A percentile compares a stretch with the other conserved stretches of the same genome.
These are phyloP conservation scores for Zelopaecilomyces penicillatus DNA, from an alignment of 2,329 filamentous ascomycete species.

Conservation along the genomic window DNA sequence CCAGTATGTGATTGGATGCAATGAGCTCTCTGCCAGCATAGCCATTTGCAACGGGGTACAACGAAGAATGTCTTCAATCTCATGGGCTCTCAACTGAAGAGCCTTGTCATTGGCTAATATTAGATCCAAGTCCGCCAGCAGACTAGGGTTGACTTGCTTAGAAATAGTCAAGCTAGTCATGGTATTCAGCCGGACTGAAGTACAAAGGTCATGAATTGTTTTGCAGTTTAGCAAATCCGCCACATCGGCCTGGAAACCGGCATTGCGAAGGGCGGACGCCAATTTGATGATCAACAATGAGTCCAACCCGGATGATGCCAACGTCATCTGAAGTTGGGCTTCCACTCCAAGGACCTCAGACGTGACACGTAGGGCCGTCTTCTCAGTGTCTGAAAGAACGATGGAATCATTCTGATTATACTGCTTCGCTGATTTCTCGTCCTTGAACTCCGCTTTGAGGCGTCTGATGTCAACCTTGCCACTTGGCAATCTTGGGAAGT, in stretches of 20 bases:
- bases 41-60: constrained; percentile 70
- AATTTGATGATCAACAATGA: constrained; percentile 45
- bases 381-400: constrained; percentile 14
- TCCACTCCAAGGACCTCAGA: constrained; percentile 30
- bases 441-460: constrained; percentile 44
- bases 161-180: background rate
- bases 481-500: constrained; percentile 68
- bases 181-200: constrained; percentile 2
- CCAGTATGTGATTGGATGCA: constrained; percentile 56
- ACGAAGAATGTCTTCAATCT: constrained; percentile 38
- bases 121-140: constrained; percentile 11
- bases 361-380: constrained; percentile 32
- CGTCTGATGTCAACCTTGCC: constrained; percentile 71
- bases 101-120: constrained; percentile 13
- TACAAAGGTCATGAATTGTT: constrained; percentile 27
- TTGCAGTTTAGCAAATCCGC: constrained; percentile 53
- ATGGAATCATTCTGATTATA: constrained; percentile 1
- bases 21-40: constrained; percentile 69
- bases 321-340: constrained; percentile 29
- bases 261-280: constrained; percentile 52
- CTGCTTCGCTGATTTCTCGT: constrained; percentile 9
- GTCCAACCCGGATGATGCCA: constrained; percentile 54
- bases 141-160: constrained; percentile 7
- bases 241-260: constrained; percentile 48
- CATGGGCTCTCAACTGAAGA: constrained; percentile 11